phyloP scores from a whole-genome alignment of 2,329 filamentous ascomycete species.

The Calonectria henricotiae region DNA sequence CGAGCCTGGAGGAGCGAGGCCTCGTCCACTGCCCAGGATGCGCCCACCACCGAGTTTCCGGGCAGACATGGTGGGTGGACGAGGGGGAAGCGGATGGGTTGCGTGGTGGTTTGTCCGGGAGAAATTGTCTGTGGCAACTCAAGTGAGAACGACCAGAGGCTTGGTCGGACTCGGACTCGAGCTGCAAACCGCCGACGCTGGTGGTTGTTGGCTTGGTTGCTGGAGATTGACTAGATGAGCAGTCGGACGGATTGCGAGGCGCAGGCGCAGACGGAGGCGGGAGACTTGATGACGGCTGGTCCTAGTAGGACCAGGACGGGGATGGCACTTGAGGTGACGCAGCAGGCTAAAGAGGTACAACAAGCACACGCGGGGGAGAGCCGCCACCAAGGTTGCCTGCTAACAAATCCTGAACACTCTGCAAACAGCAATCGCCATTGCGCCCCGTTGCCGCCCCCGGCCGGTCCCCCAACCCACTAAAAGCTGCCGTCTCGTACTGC shows the following conservation, averaged over 20 bases:
- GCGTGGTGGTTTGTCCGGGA: background rate
- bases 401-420: slow-evolving; percentile 20
- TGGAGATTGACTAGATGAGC: slow-evolving; percentile 19
- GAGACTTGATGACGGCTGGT: slow-evolving; percentile 29
- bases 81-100: background rate
- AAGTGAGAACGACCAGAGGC: slow-evolving; percentile 54
- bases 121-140: slow-evolving; percentile 27
- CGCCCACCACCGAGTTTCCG: slow-evolving; percentile 93
- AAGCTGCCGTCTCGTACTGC: slow-evolving; percentile 14
- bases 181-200: slow-evolving; percentile 49
- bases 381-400: background rate
- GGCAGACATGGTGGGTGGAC: slow-evolving; percentile 79
- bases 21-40: slow-evolving; percentile 89
- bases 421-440: slow-evolving; percentile 7
- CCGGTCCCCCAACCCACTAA: slow-evolving; percentile 13
- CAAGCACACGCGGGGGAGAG: background rate
- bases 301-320: slow-evolving; percentile 22
- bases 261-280: slow-evolving; percentile 30
- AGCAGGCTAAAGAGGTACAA: slow-evolving; percentile 26
- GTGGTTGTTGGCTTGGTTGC: slow-evolving; percentile 17
- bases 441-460: slow-evolving; percentile 18
- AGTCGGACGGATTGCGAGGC: slow-evolving; percentile 14
- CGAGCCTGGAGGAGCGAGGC: slow-evolving; percentile 77
- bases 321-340: slow-evolving; percentile 12
- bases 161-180: slow-evolving; percentile 58